Base-by-base conservation (phyloP, 2,329 filamentous ascomycete genomes). In the Ceratocystis eucalypticola region DNA sequence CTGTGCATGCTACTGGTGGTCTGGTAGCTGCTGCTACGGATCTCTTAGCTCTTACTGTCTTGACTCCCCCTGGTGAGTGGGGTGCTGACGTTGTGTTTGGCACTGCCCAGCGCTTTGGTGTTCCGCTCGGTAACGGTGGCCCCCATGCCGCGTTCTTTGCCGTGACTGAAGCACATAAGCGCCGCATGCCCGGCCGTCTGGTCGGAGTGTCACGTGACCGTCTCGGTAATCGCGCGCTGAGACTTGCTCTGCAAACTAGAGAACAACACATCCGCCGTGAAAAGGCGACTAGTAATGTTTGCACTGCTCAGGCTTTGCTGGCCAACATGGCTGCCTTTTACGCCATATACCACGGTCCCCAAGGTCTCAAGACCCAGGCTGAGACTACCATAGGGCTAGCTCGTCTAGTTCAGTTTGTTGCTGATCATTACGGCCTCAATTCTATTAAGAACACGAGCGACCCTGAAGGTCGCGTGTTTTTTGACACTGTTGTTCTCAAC, bases 121-220 rank as follows among this genome's bases (percentile, higher is more conserved):
- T 97, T 12, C 92, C 93, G 1, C 85, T 96, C 73, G 93, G 93
- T 62, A 95, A 87, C 71, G 93, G 93, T 72, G 93, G 93, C 22
- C 93, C 93, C n/a, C 93, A 96, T 73, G 93, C 93, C 30, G 93
- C 92, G 20, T 97, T 97, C 82, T 96, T 97, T 74, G 89, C 93
- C 22, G 91, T 92, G 65, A 85, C 85, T 65, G 92, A 96, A 62
- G 90, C 93, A 76, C 86, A 93, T 78, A 96, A 96, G 84, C 84
- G 93, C 68, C 96, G 95, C 78, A 93, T 96, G 69, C 93, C 93
- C 3, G 93, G 92, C 55, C 88, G 93, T 70, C 78, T 96, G 37
- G 88, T 97, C 69, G 93, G 93, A 71, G 82, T 96, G 2, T 96
- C 93, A 63, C 96, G 95, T 76, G 93, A 97, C 74, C 84, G 93